phyloP scores from a whole-genome alignment of 148 eudicot genomes.

The Limonium bicolor region DNA sequence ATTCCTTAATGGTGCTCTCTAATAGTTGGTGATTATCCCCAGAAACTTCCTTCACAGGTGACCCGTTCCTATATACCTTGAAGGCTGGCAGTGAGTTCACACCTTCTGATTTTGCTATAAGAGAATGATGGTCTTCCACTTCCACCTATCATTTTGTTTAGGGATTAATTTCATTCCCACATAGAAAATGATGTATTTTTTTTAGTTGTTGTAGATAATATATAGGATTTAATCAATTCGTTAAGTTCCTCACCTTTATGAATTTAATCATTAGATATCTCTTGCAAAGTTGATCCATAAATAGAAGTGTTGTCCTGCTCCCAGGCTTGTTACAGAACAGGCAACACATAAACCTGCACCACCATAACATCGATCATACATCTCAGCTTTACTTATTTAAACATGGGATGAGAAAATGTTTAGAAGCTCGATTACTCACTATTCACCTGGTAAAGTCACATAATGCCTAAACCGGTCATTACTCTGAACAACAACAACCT shows the following conservation, averaged over 20 bases:
- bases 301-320: constrained; percentile 15
- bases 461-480: constrained; percentile 23
- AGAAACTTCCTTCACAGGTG: constrained; percentile 21
- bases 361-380: too few species aligned
- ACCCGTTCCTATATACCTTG: constrained; percentile 37
- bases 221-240: background rate
- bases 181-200: background rate
- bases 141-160: constrained; percentile 23
- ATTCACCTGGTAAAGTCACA: background rate
- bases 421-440: background rate
- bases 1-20: constrained; percentile 29
- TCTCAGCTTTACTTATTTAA: background rate
- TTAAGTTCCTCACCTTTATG: constrained; percentile 24
- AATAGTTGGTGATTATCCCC: constrained; percentile 31
- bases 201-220: background rate
- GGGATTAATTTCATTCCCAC: background rate
- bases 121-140: constrained; percentile 24
- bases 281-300: constrained; percentile 30
- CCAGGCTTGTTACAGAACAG: constrained; percentile 29
- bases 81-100: constrained; percentile 30
- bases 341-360: constrained; percentile 37
- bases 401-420: background rate
- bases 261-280: constrained; percentile 28
- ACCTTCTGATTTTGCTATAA: constrained; percentile 29
- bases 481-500: constrained; percentile 19